phyloP scores from a whole-genome alignment of 2,329 filamentous ascomycete species.

The Macrophomina tecta region DNA sequence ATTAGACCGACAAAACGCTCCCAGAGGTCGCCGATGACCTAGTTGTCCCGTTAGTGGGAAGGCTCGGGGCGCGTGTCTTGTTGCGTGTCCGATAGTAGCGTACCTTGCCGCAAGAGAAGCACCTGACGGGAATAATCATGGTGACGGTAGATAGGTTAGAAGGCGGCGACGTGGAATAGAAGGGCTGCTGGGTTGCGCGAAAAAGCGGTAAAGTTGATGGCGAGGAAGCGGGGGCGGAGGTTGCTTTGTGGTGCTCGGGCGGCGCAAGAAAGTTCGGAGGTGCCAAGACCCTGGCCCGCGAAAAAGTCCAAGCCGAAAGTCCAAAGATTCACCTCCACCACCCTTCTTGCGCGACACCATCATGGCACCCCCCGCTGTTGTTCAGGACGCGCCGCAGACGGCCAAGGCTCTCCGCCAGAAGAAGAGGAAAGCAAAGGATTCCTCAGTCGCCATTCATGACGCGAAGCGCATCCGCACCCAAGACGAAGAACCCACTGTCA shows the following conservation, averaged over 20 bases:
- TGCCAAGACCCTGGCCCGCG: conserved; percentile 17
- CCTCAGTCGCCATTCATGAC: conserved; percentile 6
- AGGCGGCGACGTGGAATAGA: conserved; percentile 31
- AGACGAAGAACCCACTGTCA: conserved; percentile 11
- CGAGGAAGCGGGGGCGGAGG: conserved; percentile 32
- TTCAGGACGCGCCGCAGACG: conserved; percentile 9
- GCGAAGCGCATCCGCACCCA: conserved; percentile 28
- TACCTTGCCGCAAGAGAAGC: conserved; percentile 99
- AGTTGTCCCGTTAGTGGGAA: conserved; percentile 38
- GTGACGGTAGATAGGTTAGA: conserved; percentile 46
- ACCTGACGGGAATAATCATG: conserved; percentile 99
- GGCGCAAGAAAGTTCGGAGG: conserved; percentile 27
- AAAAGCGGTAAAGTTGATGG: conserved; percentile 29
- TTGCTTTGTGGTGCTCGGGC: conserved; percentile 1
- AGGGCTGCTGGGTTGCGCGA: conserved; percentile 3
- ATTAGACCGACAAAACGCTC: conserved; percentile 91
- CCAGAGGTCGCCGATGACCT: conserved; percentile 98
- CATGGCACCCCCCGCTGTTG: conserved; percentile 18
- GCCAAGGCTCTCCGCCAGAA: conserved; percentile 11
- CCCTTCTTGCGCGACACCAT: conserved; percentile 13
- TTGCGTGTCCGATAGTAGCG: conserved; percentile 31
- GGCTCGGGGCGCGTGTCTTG: conserved; percentile 5
- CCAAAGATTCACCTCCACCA: conserved; percentile 18
- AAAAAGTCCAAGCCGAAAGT: conserved; percentile 1
- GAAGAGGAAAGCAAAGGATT: conserved; percentile 28